Conservation (phyloP, 108 stramenopile species). For the Nitzschia inconspicua region DNA sequence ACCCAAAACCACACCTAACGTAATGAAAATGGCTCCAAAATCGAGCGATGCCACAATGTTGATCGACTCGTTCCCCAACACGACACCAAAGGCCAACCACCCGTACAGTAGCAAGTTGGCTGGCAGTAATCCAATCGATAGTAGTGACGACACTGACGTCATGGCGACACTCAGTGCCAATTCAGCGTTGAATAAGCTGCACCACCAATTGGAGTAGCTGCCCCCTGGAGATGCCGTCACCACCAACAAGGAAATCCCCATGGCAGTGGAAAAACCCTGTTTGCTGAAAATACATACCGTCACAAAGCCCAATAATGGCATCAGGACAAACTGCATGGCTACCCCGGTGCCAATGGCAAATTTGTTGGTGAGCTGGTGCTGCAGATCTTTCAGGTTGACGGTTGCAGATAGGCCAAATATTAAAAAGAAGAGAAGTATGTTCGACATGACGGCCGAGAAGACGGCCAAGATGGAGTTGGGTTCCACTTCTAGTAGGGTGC, state of each 20-base stretch:
- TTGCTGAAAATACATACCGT: slow-evolving; percentile 33
- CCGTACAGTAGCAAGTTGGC: slow-evolving; percentile 74
- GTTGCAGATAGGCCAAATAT: slow-evolving; percentile 87
- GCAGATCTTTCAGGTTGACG: slow-evolving; percentile 58
- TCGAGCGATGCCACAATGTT: slow-evolving; percentile 60
- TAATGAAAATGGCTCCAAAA: slow-evolving; percentile 64
- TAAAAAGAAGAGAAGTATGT: slow-evolving; percentile 77
- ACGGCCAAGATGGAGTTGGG: not conserved
- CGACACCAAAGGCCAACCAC: slow-evolving; percentile 14
- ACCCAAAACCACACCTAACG: slow-evolving; percentile 62
- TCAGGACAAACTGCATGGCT: slow-evolving; percentile 79
- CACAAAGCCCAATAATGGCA: slow-evolving; percentile 80
- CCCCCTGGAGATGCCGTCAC: slow-evolving; percentile 84
- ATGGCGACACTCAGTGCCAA: slow-evolving; percentile 83
- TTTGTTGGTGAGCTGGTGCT: slow-evolving; percentile 55
- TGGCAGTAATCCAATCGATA: slow-evolving; percentile 67
- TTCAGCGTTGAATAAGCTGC: slow-evolving; percentile 80
- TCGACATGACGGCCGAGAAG: slow-evolving; percentile 32
- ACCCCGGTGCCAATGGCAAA: slow-evolving; percentile 65
- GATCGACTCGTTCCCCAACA: slow-evolving; percentile 22
- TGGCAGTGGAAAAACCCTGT: slow-evolving; percentile 47
- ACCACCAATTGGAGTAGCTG: slow-evolving; percentile 87
- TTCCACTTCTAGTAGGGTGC: too few relatives aligned
- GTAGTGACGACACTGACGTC: slow-evolving; percentile 80
- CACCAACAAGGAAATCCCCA: slow-evolving; percentile 77